These are phyloP conservation scores for Cyclotella choctawhatcheeana DNA, from an alignment of 108 stramenopile genomes.

Conservation along the genomic window DNA sequence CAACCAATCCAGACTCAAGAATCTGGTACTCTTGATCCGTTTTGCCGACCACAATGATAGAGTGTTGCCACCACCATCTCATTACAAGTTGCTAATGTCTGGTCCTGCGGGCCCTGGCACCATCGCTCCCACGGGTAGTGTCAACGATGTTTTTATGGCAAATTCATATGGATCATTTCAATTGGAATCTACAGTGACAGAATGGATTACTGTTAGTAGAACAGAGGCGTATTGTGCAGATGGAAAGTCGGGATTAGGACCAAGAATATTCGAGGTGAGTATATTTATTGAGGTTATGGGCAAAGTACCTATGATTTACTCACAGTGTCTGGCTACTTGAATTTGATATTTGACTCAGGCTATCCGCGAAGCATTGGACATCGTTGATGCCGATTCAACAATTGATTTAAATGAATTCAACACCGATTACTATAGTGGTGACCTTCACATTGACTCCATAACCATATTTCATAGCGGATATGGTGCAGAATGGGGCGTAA, in stretches of 20 bases:
- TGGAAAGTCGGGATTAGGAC: constrained; percentile 32
- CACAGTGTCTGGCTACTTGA: too few species aligned
- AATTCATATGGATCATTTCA: constrained; percentile 50
- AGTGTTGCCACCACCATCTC: constrained; percentile 38
- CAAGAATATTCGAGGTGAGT: constrained; percentile 20
- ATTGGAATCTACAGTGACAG: constrained; percentile 43
- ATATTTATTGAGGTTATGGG: neutral
- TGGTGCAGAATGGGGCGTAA: constrained; percentile 44
- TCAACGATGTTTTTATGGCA: constrained; percentile 31
- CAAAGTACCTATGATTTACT: too few species aligned
- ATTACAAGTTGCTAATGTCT: constrained; percentile 52
- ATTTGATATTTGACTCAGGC: too few species aligned
- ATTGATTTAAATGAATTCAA: constrained; percentile 30
- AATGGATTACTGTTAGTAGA: constrained; percentile 46
- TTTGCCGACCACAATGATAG: constrained; percentile 63
- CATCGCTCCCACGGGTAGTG: constrained; percentile 51
- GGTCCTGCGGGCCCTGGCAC: constrained; percentile 30
- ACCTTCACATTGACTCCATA: constrained; percentile 39
- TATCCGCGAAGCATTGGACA: constrained; percentile 27
- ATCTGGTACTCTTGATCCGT: constrained; percentile 59
- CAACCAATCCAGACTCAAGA: constrained; percentile 13
- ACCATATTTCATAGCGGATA: constrained; percentile 56
- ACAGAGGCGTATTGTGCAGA: constrained; percentile 52
- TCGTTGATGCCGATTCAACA: constrained; percentile 34
- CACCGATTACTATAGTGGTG: constrained; percentile 28